Base-by-base conservation (phyloP, 768 basidiomycete genomes). In the Agaricus subrufescens region DNA sequence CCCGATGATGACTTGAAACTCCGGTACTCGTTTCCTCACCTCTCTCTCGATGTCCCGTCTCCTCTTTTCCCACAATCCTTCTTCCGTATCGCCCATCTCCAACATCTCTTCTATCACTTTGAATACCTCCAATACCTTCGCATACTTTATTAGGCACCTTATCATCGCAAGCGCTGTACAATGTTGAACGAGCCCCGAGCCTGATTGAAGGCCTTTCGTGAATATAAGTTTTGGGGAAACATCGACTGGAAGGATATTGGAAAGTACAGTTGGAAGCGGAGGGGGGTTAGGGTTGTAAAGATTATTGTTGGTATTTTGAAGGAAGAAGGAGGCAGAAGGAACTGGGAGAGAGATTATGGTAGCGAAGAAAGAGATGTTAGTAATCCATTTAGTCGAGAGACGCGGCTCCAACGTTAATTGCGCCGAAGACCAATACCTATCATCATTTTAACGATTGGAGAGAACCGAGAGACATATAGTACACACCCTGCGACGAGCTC, bases 301-400 rank as follows among this genome's bases (percentile, higher is more conserved):
- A 12, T 11, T 34, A 34, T 34, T 34, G 2, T 71, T 66, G 27
- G 66, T 60, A 40, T 66, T 69, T 4, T 76, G 71, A 14, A 88
- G 74, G 57, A 83, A 71, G 66, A 94, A 94, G 0, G 81, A 81
- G 0, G 73, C 62, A 0, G 73, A 61, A 0, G 94, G 92, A 1
- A 94, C 71, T 0, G 90, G 84, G 0, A 94, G 78, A 0, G 89
- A 87, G 50, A 97, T 77, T 52, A 98, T 79, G 7, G 78, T 77
- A 2, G 87, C 91, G 40, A 91, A 83, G 65, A 94, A 89, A 4
- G 91, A 76, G 60, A 97, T 85, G 56, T 94, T 96, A 0, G 88
- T 83, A 31, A 98, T 85, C 94, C 96, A 98, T 65, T 87, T 88
- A 0, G 89, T 89, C 0, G 91, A 90, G 4, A 94, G 79, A 2